Conservation (phyloP, 1,284 basidiomycete species). For the Tetrapyrgos nigripes region DNA sequence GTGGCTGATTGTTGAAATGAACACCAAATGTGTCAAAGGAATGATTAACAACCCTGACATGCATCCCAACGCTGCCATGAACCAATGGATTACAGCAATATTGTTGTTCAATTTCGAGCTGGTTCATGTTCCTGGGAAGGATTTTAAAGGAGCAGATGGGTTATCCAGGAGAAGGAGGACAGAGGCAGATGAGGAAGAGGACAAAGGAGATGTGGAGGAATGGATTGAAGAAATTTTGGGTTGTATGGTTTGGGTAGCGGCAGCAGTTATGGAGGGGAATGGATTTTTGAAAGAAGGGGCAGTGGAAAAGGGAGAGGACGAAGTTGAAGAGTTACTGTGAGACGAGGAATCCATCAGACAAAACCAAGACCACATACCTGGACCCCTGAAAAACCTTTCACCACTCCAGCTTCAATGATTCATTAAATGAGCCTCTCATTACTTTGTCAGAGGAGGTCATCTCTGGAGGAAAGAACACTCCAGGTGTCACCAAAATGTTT, state of each 20-base stretch:
- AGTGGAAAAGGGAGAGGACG: too few species aligned
- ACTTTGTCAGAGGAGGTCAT: neutral
- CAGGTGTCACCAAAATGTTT: neutral
- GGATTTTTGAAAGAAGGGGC: too few species aligned
- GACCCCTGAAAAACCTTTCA: too few species aligned
- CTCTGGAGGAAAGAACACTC: conserved; percentile 1
- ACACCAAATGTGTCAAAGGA: conserved; percentile 37
- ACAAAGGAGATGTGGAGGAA: neutral
- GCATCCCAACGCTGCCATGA: conserved; percentile 42
- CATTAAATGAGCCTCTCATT: neutral
- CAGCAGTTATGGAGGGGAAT: too few species aligned
- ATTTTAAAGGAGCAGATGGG: conserved; percentile 34
- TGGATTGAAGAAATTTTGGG: neutral
- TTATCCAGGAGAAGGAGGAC: conserved; percentile 29
- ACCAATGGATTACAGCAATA: conserved; percentile 43
- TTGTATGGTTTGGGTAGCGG: too few species aligned
- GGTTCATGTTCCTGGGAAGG: conserved; percentile 37
- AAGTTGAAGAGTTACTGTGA: too few species aligned
- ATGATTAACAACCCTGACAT: conserved; percentile 46
- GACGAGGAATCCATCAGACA: too few species aligned
- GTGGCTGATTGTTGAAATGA: conserved; percentile 30
- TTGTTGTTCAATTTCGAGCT: conserved; percentile 3
- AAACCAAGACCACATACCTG: too few species aligned
- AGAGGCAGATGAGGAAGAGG: conserved; percentile 20
- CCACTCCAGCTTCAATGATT: too few species aligned